Conservation (phyloP, 2,329 filamentous ascomycete genomes). For the Colletotrichum sublineola region DNA sequence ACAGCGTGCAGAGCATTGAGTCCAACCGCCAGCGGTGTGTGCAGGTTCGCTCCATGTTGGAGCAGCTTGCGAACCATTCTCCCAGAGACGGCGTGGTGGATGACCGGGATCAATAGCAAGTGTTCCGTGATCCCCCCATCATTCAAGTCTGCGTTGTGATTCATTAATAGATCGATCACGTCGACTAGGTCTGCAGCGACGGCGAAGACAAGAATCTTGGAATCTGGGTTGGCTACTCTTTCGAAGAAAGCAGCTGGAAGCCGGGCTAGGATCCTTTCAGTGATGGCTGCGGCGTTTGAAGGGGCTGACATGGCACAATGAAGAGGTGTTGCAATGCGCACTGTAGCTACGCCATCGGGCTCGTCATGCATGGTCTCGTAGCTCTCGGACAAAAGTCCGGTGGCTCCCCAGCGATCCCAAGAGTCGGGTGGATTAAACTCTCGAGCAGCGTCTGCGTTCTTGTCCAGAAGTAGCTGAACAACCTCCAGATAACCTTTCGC, state of each 20-base stretch:
- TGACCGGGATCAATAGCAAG: neutral
- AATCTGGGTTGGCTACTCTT: neutral
- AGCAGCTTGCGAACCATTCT: conserved; percentile 20
- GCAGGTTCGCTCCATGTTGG: neutral
- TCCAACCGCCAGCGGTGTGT: conserved; percentile 6
- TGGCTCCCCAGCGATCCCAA: neutral
- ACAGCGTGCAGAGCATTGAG: conserved; percentile 31
- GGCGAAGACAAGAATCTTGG: conserved; percentile 12
- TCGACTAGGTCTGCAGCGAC: conserved; percentile 18
- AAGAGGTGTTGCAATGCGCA: neutral
- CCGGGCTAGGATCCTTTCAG: neutral
- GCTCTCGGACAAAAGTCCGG: neutral
- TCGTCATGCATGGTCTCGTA: neutral
- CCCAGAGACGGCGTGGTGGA: conserved; percentile 24
- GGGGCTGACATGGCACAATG: conserved; percentile 19
- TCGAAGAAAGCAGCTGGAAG: neutral
- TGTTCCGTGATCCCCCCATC: conserved; percentile 6
- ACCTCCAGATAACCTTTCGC: conserved; percentile 4
- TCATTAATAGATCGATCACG: conserved; percentile 3
- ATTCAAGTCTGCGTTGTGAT: conserved; percentile 6
- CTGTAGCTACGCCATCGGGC: neutral
- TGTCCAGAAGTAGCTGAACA: neutral
- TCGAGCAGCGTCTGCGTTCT: neutral
- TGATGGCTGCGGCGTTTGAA: neutral
- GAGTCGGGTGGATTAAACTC: neutral